A percentile compares a stretch with the other conserved stretches of the same genome.
phyloP scores from a whole-genome alignment of 257 asterid species.

The Striga asiatica region DNA sequence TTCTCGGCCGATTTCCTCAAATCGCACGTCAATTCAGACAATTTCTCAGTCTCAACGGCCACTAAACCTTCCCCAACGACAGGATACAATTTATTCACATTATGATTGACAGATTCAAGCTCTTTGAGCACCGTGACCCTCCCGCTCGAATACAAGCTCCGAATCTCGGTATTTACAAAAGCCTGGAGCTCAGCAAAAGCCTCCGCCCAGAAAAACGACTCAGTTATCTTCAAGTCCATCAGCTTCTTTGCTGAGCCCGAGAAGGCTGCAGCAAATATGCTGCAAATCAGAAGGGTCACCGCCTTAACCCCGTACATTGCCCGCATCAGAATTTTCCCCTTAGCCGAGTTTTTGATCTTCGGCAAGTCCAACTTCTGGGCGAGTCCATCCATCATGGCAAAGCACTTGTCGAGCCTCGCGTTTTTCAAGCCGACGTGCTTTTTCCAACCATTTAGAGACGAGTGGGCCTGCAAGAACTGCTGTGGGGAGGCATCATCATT shows the following conservation, averaged over 20 bases:
- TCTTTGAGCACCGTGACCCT: conserved; percentile 48
- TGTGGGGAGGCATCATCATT: conserved; percentile 26
- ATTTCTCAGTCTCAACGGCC: conserved; percentile 23
- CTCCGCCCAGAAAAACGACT: conserved; percentile 45
- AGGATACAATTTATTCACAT: conserved; percentile 52
- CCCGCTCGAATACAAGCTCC: conserved; percentile 28
- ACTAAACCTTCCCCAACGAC: conserved; percentile 40
- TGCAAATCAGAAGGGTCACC: conserved; percentile 54
- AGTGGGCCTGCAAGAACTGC: conserved; percentile 40
- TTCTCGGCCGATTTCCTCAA: conserved; percentile 32
- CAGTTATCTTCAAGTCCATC: conserved; percentile 37
- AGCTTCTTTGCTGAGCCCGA: conserved; percentile 60
- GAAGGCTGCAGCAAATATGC: conserved; percentile 56
- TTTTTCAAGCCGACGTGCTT: conserved; percentile 51
- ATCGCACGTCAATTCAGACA: conserved; percentile 25
- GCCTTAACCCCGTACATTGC: conserved; percentile 77
- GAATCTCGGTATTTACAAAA: conserved; percentile 46
- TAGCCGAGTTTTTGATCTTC: conserved; percentile 68
- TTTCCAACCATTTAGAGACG: conserved; percentile 71
- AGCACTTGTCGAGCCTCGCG: conserved; percentile 54
- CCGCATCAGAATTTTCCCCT: conserved; percentile 74
- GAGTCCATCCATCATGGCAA: conserved; percentile 44
- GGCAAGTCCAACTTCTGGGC: conserved; percentile 56
- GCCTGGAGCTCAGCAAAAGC: conserved; percentile 43
- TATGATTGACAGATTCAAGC: conserved; percentile 49